Percentiles rank a stretch among this genome's conserved stretches.
Evolutionary conservation across 306 rosid genomes (phyloP).

Genomic region (Begonia peltatifolia): DNA sequence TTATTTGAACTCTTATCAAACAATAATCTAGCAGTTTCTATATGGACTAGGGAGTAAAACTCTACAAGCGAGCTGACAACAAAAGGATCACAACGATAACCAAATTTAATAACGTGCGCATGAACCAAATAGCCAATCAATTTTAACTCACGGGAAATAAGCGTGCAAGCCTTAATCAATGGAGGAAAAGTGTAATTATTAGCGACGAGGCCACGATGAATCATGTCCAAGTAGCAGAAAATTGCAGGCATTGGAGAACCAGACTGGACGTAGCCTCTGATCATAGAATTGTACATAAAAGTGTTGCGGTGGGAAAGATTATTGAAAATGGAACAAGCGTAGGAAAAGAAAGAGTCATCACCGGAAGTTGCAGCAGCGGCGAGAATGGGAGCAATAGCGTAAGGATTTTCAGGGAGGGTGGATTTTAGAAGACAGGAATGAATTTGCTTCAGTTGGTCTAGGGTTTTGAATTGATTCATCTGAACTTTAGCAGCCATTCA

Average conservation of each 20-base stretch:
- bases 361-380: slow-evolving; percentile 33
- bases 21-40: slow-evolving; percentile 28
- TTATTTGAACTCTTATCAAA: slow-evolving; percentile 29
- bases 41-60: slow-evolving; percentile 25
- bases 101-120: slow-evolving; percentile 43
- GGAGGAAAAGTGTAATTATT: slow-evolving; percentile 75
- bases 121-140: slow-evolving; percentile 39
- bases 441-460: slow-evolving; percentile 54
- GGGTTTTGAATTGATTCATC: slow-evolving; percentile 24
- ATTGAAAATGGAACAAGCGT: slow-evolving; percentile 41
- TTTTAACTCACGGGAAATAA: slow-evolving; percentile 10
- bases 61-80: slow-evolving; percentile 39
- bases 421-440: slow-evolving; percentile 60
- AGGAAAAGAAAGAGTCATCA: slow-evolving; percentile 24
- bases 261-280: slow-evolving; percentile 33
- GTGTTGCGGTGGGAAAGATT: slow-evolving; percentile 38
- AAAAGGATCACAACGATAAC: slow-evolving; percentile 39
- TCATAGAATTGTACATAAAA: slow-evolving; percentile 63
- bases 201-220: slow-evolving; percentile 29
- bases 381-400: slow-evolving; percentile 43
- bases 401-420: slow-evolving; percentile 23
- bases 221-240: slow-evolving; percentile 39
- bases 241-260: slow-evolving; percentile 26
- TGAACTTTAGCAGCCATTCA: too few relatives aligned
- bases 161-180: slow-evolving; percentile 49